Evolutionary conservation across 2,329 filamentous ascomycete species (phyloP).

Genomic region (Sporothrix mexicana): DNA sequence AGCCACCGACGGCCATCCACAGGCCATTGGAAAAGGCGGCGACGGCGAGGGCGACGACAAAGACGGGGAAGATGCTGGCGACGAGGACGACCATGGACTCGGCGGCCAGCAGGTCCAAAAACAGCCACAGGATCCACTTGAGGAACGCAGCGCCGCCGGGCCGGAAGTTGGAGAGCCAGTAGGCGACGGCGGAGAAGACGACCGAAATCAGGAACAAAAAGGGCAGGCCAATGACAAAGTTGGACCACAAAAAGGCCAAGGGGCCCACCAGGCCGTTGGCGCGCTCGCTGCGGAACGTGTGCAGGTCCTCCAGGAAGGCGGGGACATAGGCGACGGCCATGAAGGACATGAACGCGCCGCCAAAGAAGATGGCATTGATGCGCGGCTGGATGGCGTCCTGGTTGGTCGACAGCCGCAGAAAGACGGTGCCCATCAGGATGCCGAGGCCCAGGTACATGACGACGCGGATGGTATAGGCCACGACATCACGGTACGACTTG

Average conservation of each 20-base stretch:
- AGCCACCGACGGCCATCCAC: slow-evolving; percentile 87
- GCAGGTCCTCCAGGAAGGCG: slow-evolving; percentile 78
- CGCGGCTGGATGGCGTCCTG: slow-evolving; percentile 80
- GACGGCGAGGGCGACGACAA: slow-evolving; percentile 78
- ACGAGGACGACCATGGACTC: slow-evolving; percentile 83
- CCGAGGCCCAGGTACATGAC: slow-evolving; percentile 73
- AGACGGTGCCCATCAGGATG: slow-evolving; percentile 88
- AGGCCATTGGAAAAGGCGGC: slow-evolving; percentile 86
- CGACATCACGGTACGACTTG: slow-evolving; percentile 82
- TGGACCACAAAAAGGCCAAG: slow-evolving; percentile 73
- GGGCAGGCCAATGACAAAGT: slow-evolving; percentile 81
- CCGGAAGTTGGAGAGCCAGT: slow-evolving; percentile 81
- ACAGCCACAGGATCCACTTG: slow-evolving; percentile 81
- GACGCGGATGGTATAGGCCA: slow-evolving; percentile 82
- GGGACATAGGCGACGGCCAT: slow-evolving; percentile 88
- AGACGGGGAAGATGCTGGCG: slow-evolving; percentile 74
- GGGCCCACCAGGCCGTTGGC: slow-evolving; percentile 82
- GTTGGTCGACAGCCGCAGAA: slow-evolving; percentile 70
- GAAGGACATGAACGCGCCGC: slow-evolving; percentile 77
- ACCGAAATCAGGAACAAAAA: slow-evolving; percentile 80
- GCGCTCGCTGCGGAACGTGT: slow-evolving; percentile 76
- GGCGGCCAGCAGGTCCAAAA: slow-evolving; percentile 80
- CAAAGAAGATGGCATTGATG: slow-evolving; percentile 79
- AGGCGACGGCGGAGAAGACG: slow-evolving; percentile 75
- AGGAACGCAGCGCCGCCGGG: slow-evolving; percentile 71